Evolutionary conservation across 1,284 basidiomycete genomes (phyloP), one percentile per base, ranked within the genome.

Genomic region (Ganoderma boninense): DNA sequence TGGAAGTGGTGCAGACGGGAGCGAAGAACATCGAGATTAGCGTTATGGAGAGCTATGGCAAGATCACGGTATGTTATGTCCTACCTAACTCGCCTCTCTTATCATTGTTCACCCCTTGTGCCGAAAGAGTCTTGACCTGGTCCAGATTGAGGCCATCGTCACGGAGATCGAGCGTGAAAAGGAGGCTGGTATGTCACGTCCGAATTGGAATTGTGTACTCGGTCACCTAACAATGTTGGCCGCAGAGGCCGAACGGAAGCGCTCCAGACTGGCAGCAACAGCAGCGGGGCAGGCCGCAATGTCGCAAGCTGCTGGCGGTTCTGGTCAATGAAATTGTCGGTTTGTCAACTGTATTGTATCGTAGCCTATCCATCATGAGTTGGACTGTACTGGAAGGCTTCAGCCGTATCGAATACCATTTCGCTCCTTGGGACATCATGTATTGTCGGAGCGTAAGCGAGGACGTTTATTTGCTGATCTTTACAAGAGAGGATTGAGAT

Each of bases 21-120:
- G 98, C 98, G 4, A 99, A 99, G 88, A 99, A 99, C 82, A 98
- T 99, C 74, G 97, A 99, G 81, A 95, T 99, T 75, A 97, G 94
- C 74, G 94, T 98, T 62, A 97, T 98, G 95, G 96, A 97, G 81
- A 90, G 92, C 70, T 97, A 95, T 80, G 95, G 95, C 70, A 94
- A 96, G 81, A 90, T 97, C 67, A 94, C 95, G 66, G 96, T 97
- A 77, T 78, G 93, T 85, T 29, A 20, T 52, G 18, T 61, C 7
- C 49, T 16, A 59, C 62, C 8, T 46, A 8, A 38, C 8, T 57
- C 14, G 18, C n/a, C n/a, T 49, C 23, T 26, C 20, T 64, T 65
- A 62, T 56, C 73, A 32, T 11, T 26, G 38, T 38, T 38, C 38
- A 10, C 38, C 38, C 38, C 62, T 64, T 3, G n/a, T 62, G 6